A percentile compares a stretch with the other conserved stretches of the same genome.
These are phyloP conservation scores for Fraxinus platypoda DNA, from an alignment of 305 asterid genomes.

Conservation along the genomic window DNA sequence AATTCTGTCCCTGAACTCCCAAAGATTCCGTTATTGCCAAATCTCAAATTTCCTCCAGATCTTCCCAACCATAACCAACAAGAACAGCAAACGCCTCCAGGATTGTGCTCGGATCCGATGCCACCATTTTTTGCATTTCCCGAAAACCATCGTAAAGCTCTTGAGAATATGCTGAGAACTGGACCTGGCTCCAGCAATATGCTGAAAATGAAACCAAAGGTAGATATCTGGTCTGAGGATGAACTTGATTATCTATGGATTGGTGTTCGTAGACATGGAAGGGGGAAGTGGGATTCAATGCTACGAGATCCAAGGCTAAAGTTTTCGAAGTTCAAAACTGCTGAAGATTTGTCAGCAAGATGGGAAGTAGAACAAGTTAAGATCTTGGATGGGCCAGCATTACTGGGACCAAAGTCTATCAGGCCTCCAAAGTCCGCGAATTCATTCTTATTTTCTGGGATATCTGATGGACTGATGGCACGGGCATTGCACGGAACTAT, in stretches of 20 bases:
- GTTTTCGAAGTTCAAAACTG: constrained; percentile 69
- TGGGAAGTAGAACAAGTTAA: constrained; percentile 93
- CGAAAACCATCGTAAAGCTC: constrained; percentile 81
- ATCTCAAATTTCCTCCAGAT: constrained; percentile 61
- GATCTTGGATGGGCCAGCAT: constrained; percentile 57
- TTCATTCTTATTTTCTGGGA: constrained; percentile 33
- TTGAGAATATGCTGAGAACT: constrained; percentile 69
- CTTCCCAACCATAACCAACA: constrained; percentile 50
- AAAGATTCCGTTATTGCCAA: constrained; percentile 64
- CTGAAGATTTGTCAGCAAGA: constrained; percentile 61
- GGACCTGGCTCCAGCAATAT: constrained; percentile 61
- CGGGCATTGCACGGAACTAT: constrained; percentile 50
- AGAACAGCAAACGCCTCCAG: constrained; percentile 58
- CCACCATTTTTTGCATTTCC: constrained; percentile 68
- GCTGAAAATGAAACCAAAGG: constrained; percentile 46
- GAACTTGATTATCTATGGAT: constrained; percentile 92
- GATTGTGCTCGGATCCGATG: constrained; percentile 55
- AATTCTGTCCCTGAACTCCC: constrained; percentile 47
- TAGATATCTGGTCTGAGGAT: constrained; percentile 80
- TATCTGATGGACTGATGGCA: constrained; percentile 56
- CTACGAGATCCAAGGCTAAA: constrained; percentile 71
- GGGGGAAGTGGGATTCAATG: constrained; percentile 87
- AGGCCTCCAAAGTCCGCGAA: constrained; percentile 43
- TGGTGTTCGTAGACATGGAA: constrained; percentile 87
- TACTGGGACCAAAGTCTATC: constrained; percentile 32